Evolutionary conservation across 192 early-diverging fungal species (phyloP).

Genomic region (Coemansia sp.): DNA sequence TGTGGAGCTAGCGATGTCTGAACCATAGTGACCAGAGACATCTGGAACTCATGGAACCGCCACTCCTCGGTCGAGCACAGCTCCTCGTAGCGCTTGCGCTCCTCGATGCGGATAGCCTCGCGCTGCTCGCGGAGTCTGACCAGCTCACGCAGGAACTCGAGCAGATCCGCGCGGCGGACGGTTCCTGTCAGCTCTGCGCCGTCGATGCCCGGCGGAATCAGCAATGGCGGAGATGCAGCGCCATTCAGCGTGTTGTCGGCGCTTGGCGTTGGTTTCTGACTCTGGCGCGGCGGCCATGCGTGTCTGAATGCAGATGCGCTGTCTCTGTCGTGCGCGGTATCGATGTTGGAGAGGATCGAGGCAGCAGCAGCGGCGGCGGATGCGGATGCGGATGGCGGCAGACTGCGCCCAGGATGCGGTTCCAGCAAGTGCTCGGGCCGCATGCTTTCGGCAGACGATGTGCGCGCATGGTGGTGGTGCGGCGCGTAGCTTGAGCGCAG

Average conservation of each 20-base stretch:
- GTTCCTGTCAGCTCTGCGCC: conserved; percentile 27
- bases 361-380: neutral
- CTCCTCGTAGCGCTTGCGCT: conserved; percentile 38
- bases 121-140: conserved; percentile 34
- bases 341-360: neutral
- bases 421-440: neutral
- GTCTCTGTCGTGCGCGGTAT: neutral
- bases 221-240: neutral
- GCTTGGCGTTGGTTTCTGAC: neutral
- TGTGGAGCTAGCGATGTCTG: conserved; percentile 28
- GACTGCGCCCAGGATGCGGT: neutral
- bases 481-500: neutral
- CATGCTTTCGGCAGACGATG: conserved; percentile 1
- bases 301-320: conserved; percentile 15
- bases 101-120: conserved; percentile 27
- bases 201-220: conserved; percentile 1
- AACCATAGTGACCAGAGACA: conserved; percentile 42
- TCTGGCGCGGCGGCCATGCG: conserved; percentile 12
- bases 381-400: neutral
- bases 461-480: conserved; percentile 2
- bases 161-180: conserved; percentile 31
- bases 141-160: conserved; percentile 46
- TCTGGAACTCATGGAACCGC: conserved; percentile 55
- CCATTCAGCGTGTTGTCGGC: conserved; percentile 2
- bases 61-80: conserved; percentile 42